A percentile compares a stretch with the other conserved stretches of the same genome.
phyloP scores from a whole-genome alignment of 352 stramenopile species.

The Phytopythium delawarense region DNA sequence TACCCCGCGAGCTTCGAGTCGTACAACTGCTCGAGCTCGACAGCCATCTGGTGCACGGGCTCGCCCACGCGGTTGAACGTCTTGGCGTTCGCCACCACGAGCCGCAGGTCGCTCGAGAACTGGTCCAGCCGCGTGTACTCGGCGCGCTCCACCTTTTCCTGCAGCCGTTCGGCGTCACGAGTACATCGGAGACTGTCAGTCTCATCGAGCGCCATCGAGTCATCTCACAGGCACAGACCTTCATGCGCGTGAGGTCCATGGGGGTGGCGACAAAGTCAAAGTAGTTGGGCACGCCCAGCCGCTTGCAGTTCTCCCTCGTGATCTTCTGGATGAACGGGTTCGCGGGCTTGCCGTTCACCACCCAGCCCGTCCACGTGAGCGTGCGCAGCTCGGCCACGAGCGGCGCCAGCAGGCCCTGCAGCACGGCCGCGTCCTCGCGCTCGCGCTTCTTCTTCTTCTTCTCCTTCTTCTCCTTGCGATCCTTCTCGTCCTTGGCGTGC shows the following conservation, averaged over 20 bases:
- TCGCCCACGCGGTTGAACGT: slow-evolving; percentile 82
- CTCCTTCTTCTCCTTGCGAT: slow-evolving; percentile 79
- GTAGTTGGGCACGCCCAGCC: slow-evolving; percentile 77
- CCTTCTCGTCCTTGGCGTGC: slow-evolving; percentile 63
- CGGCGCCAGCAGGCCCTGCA: slow-evolving; percentile 74
- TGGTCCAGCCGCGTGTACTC: slow-evolving; percentile 78
- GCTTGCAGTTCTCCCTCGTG: slow-evolving; percentile 83
- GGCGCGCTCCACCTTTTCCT: slow-evolving; percentile 68
- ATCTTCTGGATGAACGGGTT: slow-evolving; percentile 87
- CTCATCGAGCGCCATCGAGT: background rate
- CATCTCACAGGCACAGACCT: slow-evolving; percentile 11
- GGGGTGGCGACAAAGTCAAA: slow-evolving; percentile 81
- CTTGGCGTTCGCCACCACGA: slow-evolving; percentile 80
- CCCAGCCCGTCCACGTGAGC: slow-evolving; percentile 72
- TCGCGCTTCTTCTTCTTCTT: slow-evolving; percentile 85
- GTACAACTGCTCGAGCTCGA: slow-evolving; percentile 77
- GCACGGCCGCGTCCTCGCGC: slow-evolving; percentile 53
- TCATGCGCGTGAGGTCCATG: slow-evolving; percentile 84
- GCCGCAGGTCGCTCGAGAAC: slow-evolving; percentile 72
- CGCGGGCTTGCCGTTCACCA: slow-evolving; percentile 61
- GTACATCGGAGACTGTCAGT: background rate
- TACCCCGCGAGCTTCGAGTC: slow-evolving; percentile 62
- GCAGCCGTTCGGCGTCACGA: background rate
- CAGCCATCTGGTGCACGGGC: slow-evolving; percentile 80
- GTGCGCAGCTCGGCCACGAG: slow-evolving; percentile 57